Percentiles rank a stretch among this genome's conserved stretches.
phyloP scores from a whole-genome alignment of 129 eudicot species.

The Chrysanthemum makinoi region DNA sequence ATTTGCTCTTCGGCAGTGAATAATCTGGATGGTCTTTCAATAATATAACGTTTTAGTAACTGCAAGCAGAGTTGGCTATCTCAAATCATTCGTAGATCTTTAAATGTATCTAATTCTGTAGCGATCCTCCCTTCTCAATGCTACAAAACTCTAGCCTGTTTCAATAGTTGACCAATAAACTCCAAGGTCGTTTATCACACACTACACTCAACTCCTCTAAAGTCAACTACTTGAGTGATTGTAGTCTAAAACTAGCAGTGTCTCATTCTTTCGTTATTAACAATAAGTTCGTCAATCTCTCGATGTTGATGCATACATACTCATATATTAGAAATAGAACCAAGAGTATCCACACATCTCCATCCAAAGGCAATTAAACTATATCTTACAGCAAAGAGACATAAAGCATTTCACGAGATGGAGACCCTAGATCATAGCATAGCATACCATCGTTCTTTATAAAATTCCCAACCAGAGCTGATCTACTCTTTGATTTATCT shows the following conservation, averaged over 20 bases:
- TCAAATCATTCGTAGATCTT: not conserved
- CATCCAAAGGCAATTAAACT: not conserved
- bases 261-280: not conserved
- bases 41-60: not conserved
- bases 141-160: not conserved
- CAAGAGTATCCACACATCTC: not conserved
- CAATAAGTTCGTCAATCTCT: not conserved
- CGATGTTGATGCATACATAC: not conserved
- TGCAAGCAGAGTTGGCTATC: constrained; percentile 1
- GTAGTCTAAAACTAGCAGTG: not conserved
- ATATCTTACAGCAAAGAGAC: not conserved
- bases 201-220: not conserved
- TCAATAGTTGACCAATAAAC: not conserved
- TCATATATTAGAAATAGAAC: not conserved
- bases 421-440: not conserved
- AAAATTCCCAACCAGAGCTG: not conserved
- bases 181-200: not conserved
- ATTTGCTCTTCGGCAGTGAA: too few species aligned
- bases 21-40: not conserved
- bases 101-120: not conserved
- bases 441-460: not conserved
- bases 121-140: constrained; percentile 3
- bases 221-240: too few species aligned
- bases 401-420: not conserved
- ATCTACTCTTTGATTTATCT: not conserved